Evolutionary conservation across 257 asterid species (phyloP), one percentile per base, ranked within the genome.

Genomic region (Salvia splendens): DNA sequence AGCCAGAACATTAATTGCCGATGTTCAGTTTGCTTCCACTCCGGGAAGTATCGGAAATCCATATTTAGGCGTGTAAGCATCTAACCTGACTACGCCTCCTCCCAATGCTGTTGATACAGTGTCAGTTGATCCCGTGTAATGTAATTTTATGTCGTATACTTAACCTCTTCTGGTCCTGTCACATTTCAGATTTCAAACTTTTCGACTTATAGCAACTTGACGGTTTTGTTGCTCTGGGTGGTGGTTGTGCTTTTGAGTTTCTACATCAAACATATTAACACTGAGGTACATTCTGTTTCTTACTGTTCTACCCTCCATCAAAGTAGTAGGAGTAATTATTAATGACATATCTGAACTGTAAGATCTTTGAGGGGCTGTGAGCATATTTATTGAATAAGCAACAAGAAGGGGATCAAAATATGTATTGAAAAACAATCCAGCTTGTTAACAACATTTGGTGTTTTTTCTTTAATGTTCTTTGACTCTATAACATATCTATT

Each of bases 21-120:
- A 67, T 94, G 99, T 84, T 85, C 99, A 3, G 86, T 87, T 59
- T 94, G 99, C 77, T 86, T 83, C 73, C 92, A 79, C 70, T 94
- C 99, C 0, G 99, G 99, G 61, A 94, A 94, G 82, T 89, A 94
- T 71, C 84, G 95, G 70, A 94, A 91, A 70, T 91, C 98, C 64
- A 83, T 94, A 68, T 87, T 91, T 83, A 91, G 73, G 78, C 95
- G 95, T 65, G 99, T 87, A 78, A 78, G 86, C 71, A 56, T 65
- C 69, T 69, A 58, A 32, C 47, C 67, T 10, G 14, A 36, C 47
- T 32, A 61, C 46, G 17, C 43, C 1, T 72, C 45, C 6, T 33
- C 5, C 16, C 14, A 12, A 52, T 65, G 38, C 65, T 61, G 76
- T 52, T 60, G 12, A 35, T 28, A 30, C 67, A 7, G 36, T n/a